Base-by-base conservation (phyloP, 495 filamentous ascomycete species). In the Viridothelium virens region DNA sequence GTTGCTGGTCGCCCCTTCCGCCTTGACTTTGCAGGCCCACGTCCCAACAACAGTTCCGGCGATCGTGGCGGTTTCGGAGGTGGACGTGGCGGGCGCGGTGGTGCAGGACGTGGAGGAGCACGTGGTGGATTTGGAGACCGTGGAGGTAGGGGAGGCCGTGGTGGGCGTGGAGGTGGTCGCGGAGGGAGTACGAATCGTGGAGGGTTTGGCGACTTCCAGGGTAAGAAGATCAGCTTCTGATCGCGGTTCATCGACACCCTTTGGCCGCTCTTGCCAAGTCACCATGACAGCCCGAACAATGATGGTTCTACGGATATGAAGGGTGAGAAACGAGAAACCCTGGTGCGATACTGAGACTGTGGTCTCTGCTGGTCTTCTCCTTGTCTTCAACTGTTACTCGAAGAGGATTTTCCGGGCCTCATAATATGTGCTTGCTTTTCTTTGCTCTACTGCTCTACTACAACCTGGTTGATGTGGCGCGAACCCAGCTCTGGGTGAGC, bases 151-250 rank as follows among this genome's bases (percentile, higher is more conserved):
- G 74, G 77, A 62, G 78, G 79, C 31, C 47, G 68, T 61, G 77
- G 79, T 64, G 69, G 74, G 33, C 69, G 78, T 63, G 77, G 82
- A 41, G 66, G 37, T 62, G 61, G 66, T 63, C 63, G 70, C 39
- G 68, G 65, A 62, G 18, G 33, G 63, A 83, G 83, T 70, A 86
- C 85, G 69, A 89, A 86, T 80, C 83, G 86, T 74, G 89, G 89
- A 64, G 83, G 84, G 66, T 90, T 92, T 70, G 86, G 89, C 46
- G 89, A 91, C 77, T 97, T 92, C 84, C 83, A 90, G 80, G 94
- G 94, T 73, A 88, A 87, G 83, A 96, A 95, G 86, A 87, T 85
- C 77, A 94, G 88, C 70, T 97, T 98, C 76, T 90, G 89, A 84
- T n/a, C 5, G 18, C 11, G 3, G 31, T 7, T 9, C 25, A n/a